phyloP scores from a whole-genome alignment of 2,329 filamentous ascomycete genomes.

The Diaporthe ilicicola region DNA sequence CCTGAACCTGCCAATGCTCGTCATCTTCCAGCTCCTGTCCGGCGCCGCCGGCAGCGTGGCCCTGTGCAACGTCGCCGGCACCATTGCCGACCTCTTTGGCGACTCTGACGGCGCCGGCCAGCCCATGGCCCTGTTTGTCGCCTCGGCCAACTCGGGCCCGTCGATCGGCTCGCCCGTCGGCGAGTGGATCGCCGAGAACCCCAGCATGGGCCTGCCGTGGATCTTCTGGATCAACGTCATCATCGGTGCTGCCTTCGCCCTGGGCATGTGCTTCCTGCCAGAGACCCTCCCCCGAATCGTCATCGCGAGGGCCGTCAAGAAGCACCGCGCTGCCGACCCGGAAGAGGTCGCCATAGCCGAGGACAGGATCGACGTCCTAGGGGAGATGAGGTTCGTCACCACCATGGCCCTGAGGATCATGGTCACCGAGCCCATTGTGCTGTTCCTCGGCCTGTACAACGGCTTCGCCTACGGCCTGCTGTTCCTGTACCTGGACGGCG shows the following conservation, averaged over 20 bases:
- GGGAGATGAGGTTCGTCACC: constrained; percentile 49
- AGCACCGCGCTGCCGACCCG: constrained; percentile 41
- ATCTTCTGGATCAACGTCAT: constrained; percentile 52
- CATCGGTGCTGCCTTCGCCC: constrained; percentile 46
- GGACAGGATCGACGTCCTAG: constrained; percentile 46
- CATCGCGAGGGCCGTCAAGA: constrained; percentile 45
- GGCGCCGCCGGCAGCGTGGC: constrained; percentile 46
- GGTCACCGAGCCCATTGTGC: constrained; percentile 52
- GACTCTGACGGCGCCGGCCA: constrained; percentile 49
- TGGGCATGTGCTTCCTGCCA: constrained; percentile 47
- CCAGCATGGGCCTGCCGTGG: constrained; percentile 48
- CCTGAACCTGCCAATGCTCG: constrained; percentile 48
- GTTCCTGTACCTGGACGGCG: constrained; percentile 52
- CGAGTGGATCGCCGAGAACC: constrained; percentile 48
- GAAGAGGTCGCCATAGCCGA: constrained; percentile 44
- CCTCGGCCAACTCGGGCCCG: constrained; percentile 49
- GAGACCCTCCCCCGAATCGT: constrained; percentile 51
- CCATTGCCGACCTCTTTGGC: constrained; percentile 47
- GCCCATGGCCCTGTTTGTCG: constrained; percentile 53
- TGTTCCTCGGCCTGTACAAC: constrained; percentile 50
- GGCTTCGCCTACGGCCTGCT: constrained; percentile 52
- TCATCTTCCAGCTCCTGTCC: constrained; percentile 48
- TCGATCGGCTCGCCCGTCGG: constrained; percentile 50
- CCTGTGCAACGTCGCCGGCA: constrained; percentile 46
- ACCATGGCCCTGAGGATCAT: constrained; percentile 53